These are phyloP conservation scores for Pelagomonas calceolata DNA, from an alignment of 108 stramenopile species.

Conservation along the genomic window DNA sequence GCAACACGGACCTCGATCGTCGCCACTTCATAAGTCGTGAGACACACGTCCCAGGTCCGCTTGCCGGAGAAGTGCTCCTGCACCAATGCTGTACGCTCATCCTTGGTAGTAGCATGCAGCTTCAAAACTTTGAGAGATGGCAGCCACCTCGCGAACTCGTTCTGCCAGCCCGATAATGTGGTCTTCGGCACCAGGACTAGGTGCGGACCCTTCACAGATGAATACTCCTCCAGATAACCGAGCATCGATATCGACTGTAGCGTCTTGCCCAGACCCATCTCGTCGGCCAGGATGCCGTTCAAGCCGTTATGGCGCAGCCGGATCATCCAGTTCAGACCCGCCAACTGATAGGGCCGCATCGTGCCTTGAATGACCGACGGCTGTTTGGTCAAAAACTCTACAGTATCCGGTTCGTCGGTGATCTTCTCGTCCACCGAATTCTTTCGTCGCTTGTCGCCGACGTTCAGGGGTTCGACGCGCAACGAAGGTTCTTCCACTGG, in stretches of 20 bases:
- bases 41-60: slow-evolving; percentile 76
- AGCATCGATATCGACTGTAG: slow-evolving; percentile 91
- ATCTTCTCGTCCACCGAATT: background rate
- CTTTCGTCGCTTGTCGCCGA: no score
- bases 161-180: slow-evolving; percentile 96
- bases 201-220: slow-evolving; percentile 73
- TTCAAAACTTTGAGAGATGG: slow-evolving; percentile 73
- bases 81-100: slow-evolving; percentile 45
- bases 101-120: slow-evolving; percentile 80
- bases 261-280: slow-evolving; percentile 88
- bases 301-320: slow-evolving; percentile 81
- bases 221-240: slow-evolving; percentile 47
- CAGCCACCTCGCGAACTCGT: slow-evolving; percentile 89
- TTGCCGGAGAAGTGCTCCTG: slow-evolving; percentile 46
- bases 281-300: slow-evolving; percentile 93
- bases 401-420: background rate
- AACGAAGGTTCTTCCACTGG: background rate
- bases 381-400: slow-evolving; percentile 72
- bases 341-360: slow-evolving; percentile 84
- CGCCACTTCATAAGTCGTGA: slow-evolving; percentile 94
- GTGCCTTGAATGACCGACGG: slow-evolving; percentile 69
- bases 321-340: slow-evolving; percentile 95
- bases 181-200: slow-evolving; percentile 93
- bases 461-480: no score
- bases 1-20: no score